A percentile compares a stretch with the other conserved stretches of the same genome.
phyloP scores from a whole-genome alignment of 805 yeast species.

The Pichia scutulata region DNA sequence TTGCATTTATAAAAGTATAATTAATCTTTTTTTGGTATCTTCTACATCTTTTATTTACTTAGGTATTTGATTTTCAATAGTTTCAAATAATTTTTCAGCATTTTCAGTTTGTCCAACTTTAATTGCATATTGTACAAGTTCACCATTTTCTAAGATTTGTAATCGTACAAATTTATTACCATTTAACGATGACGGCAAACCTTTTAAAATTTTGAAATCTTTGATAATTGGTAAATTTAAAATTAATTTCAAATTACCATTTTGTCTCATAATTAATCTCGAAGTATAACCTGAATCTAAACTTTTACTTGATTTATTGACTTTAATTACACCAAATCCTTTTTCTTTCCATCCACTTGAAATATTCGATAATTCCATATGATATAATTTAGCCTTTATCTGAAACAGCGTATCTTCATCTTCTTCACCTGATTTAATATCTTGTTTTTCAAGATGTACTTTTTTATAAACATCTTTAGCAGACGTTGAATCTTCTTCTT shows the following conservation, averaged over 20 bases:
- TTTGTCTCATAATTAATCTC: conserved; percentile 85
- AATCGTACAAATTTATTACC: conserved; percentile 81
- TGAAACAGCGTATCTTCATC: conserved; percentile 62
- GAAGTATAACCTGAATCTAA: conserved; percentile 33
- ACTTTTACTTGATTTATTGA: conserved; percentile 40
- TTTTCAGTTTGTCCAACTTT: conserved; percentile 58
- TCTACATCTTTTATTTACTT: conserved; percentile 3
- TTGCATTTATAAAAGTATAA: conserved; percentile 54
- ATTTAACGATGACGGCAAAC: conserved; percentile 77
- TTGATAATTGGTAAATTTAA: conserved; percentile 63
- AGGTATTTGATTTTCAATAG: conserved; percentile 33
- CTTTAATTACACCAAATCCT: conserved; percentile 82
- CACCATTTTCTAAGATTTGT: conserved; percentile 52
- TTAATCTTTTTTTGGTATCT: no score
- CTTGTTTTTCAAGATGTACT: conserved; percentile 54
- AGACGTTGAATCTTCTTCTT: conserved; percentile 7
- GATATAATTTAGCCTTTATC: conserved; percentile 72
- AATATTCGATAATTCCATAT: conserved; percentile 56
- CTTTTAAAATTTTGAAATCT: conserved; percentile 59
- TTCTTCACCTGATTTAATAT: conserved; percentile 84
- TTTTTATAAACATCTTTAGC: conserved; percentile 36
- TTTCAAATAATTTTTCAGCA: conserved; percentile 50
- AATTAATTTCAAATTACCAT: conserved; percentile 75
- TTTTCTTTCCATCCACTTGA: conserved; percentile 91
- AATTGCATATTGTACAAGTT: conserved; percentile 78